These are phyloP conservation scores for Xylaria grammica DNA, from an alignment of 495 filamentous ascomycete species.

Conservation along the genomic window DNA sequence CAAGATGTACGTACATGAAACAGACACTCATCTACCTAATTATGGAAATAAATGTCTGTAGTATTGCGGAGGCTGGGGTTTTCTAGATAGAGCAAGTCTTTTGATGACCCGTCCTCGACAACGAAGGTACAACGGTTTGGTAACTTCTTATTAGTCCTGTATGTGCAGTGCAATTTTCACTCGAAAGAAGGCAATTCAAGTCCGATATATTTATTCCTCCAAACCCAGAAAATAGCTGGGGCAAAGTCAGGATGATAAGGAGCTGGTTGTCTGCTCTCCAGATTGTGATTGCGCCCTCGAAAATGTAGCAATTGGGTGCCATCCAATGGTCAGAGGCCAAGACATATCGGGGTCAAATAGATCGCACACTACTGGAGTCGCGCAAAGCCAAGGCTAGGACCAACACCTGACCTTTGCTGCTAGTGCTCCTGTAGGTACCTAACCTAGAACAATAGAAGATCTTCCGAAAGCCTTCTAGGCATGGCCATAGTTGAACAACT, in stretches of 20 bases:
- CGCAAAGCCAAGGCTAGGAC: not conserved
- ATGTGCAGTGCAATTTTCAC: not conserved
- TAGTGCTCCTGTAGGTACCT: not conserved
- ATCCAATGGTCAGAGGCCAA: slow-evolving; percentile 1
- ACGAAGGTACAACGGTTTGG: not conserved
- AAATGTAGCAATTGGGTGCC: not conserved
- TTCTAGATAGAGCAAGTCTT: not conserved
- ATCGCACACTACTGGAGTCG: slow-evolving; percentile 3
- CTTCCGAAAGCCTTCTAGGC: not conserved
- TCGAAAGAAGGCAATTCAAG: not conserved
- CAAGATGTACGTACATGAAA: too few species aligned
- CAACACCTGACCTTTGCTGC: slow-evolving; percentile 17
- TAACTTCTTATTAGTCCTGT: not conserved
- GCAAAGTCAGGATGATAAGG: not conserved
- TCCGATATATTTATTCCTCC: not conserved
- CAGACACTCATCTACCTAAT: too few species aligned
- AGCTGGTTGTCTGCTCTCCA: not conserved
- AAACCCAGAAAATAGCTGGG: not conserved
- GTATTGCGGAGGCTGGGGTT: not conserved
- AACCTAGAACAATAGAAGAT: not conserved
- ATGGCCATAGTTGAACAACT: not conserved
- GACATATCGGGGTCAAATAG: not conserved
- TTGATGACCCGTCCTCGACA: not conserved
- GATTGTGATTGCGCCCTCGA: not conserved
- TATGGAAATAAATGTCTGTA: not conserved